phyloP scores from a whole-genome alignment of 2,329 filamentous ascomycete genomes.

The Hymenoscyphus scutula region DNA sequence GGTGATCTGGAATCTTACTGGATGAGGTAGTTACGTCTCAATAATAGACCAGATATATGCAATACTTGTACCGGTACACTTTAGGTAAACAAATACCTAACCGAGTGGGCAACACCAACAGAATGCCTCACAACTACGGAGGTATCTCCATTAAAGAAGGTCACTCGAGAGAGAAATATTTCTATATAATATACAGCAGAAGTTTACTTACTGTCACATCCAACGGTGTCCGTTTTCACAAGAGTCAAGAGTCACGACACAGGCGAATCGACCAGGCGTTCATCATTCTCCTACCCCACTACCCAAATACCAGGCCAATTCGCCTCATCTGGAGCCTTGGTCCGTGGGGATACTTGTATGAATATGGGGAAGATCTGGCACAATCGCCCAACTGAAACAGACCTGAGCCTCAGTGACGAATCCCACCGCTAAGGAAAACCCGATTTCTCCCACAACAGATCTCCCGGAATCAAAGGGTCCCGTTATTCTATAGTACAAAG shows the following conservation, averaged over 20 bases:
- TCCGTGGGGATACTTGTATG: constrained; percentile 1
- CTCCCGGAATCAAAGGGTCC: not conserved
- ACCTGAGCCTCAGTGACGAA: constrained; percentile 1
- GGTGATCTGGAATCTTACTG: not conserved
- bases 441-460: not conserved
- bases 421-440: not conserved
- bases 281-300: not conserved
- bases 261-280: not conserved
- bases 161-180: too few relatives aligned
- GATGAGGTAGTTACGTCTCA: not conserved
- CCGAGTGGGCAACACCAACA: too few relatives aligned
- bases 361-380: constrained; percentile 1
- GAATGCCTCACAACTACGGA: too few relatives aligned
- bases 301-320: not conserved
- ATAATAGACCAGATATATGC: not conserved
- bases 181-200: too few relatives aligned
- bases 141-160: too few relatives aligned
- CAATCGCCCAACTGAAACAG: not conserved
- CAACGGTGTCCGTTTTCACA: not conserved
- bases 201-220: not conserved
- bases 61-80: too few relatives aligned
- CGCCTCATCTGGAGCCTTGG: not conserved
- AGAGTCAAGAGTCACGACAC: not conserved
- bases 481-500: not conserved
- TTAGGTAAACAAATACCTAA: too few relatives aligned